Evolutionary conservation across 352 stramenopile species (phyloP).

Genomic region (Thraustochytrium sp.): DNA sequence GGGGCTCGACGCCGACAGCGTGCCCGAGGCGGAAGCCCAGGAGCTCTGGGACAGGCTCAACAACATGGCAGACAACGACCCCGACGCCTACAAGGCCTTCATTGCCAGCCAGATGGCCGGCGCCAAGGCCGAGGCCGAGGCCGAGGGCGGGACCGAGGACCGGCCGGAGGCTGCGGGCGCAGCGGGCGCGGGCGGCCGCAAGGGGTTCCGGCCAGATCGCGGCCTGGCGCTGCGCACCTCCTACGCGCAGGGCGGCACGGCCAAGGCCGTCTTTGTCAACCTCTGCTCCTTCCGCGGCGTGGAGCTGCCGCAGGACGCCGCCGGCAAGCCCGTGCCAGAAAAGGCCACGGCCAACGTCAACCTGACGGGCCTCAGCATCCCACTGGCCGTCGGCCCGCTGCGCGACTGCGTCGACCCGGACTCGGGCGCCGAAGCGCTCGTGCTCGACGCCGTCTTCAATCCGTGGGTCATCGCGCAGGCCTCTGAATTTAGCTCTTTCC

Average conservation of each 20-base stretch:
- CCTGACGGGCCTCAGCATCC: slow-evolving; percentile 1
- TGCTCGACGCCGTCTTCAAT: slow-evolving; percentile 21
- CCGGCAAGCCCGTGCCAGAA: neutral
- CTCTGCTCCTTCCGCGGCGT: neutral
- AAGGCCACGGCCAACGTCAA: neutral
- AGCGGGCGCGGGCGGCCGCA: neutral
- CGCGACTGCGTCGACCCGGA: neutral
- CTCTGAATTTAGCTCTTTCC: neutral
- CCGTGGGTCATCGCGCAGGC: slow-evolving; percentile 9
- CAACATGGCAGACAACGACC: neutral
- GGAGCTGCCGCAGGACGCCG: neutral
- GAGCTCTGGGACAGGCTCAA: slow-evolving; percentile 25
- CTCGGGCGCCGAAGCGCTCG: neutral
- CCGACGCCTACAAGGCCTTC: neutral
- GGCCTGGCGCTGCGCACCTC: neutral
- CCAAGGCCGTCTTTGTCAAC: slow-evolving; percentile 3
- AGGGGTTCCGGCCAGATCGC: slow-evolving; percentile 3
- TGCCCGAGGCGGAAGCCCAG: neutral
- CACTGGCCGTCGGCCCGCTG: neutral
- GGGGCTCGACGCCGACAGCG: neutral
- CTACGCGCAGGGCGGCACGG: neutral
- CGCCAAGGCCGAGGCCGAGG: neutral
- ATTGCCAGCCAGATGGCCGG: neutral
- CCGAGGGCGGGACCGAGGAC: neutral
- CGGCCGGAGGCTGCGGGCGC: too few relatives aligned